phyloP scores from a whole-genome alignment of 805 yeast genomes.

The Sugiyamaella valdiviana region DNA sequence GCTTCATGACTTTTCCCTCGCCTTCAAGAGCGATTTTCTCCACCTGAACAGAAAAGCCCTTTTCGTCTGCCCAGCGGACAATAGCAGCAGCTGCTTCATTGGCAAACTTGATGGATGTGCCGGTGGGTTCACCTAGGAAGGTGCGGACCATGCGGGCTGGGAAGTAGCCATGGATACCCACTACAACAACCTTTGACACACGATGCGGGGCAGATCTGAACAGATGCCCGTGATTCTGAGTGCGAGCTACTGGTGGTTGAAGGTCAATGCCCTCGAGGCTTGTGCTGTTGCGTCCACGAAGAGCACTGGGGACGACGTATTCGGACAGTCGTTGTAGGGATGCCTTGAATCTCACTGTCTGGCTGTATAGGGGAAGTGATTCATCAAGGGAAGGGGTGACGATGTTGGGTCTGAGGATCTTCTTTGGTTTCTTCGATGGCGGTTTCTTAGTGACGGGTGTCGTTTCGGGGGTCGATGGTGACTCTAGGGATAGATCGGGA shows the following conservation, averaged over 20 bases:
- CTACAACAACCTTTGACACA: slow-evolving; percentile 60
- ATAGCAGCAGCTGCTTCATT: slow-evolving; percentile 82
- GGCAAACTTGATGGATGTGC: slow-evolving; percentile 86
- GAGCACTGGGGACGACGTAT: slow-evolving; percentile 14
- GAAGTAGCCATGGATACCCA: slow-evolving; percentile 96
- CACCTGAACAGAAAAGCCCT: slow-evolving; percentile 44
- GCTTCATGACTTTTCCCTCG: slow-evolving; percentile 82
- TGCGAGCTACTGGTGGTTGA: background rate
- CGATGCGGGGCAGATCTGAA: slow-evolving; percentile 22
- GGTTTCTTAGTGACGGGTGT: slow-evolving; percentile 8
- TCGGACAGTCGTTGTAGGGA: slow-evolving; percentile 18
- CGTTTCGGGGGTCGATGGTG: background rate
- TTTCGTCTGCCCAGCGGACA: slow-evolving; percentile 52
- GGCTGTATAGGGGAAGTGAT: slow-evolving; percentile 24
- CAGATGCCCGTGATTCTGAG: slow-evolving; percentile 25
- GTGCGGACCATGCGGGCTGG: slow-evolving; percentile 83
- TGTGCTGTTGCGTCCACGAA: slow-evolving; percentile 2
- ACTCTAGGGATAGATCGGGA: slow-evolving; percentile 7
- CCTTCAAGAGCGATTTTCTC: slow-evolving; percentile 90
- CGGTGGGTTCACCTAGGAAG: slow-evolving; percentile 90
- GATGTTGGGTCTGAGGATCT: slow-evolving; percentile 20
- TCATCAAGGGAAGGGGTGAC: slow-evolving; percentile 26
- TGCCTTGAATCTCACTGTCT: slow-evolving; percentile 13
- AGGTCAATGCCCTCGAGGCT: background rate
- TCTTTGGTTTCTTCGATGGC: slow-evolving; percentile 8